phyloP scores from a whole-genome alignment of 108 stramenopile species.

The Discostella stelligeroides region DNA sequence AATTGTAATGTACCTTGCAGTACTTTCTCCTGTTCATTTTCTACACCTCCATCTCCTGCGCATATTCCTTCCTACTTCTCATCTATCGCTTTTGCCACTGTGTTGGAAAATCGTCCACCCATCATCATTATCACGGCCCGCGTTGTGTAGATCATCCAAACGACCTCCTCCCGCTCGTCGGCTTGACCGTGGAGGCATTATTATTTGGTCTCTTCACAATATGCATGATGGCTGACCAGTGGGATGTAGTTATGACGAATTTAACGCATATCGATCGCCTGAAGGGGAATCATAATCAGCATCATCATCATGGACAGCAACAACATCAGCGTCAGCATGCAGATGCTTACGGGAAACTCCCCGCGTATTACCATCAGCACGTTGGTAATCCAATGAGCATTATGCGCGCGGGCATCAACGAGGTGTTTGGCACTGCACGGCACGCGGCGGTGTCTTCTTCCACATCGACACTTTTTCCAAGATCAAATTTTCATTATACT shows the following conservation, averaged over 20 bases:
- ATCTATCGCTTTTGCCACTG: conserved; percentile 70
- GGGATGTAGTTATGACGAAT: conserved; percentile 87
- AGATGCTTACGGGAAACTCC: not conserved
- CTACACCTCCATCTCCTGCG: conserved; percentile 90
- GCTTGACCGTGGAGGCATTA: conserved; percentile 75
- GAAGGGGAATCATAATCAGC: conserved; percentile 82
- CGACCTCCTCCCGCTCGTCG: conserved; percentile 68
- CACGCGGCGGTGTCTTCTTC: not conserved
- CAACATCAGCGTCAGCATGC: conserved; percentile 19
- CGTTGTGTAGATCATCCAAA: conserved; percentile 77
- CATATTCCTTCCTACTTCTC: conserved; percentile 83
- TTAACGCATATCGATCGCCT: conserved; percentile 97
- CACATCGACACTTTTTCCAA: conserved; percentile 6
- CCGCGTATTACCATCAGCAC: conserved; percentile 1
- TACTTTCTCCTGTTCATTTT: conserved; percentile 97
- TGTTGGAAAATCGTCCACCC: conserved; percentile 38
- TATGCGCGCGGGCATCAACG: conserved; percentile 59
- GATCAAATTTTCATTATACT: conserved; percentile 59
- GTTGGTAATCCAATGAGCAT: not conserved
- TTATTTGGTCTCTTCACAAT: conserved; percentile 97
- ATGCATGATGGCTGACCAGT: conserved; percentile 99
- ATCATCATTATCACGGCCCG: conserved; percentile 4
- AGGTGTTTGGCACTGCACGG: conserved; percentile 73
- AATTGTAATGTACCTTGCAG: conserved; percentile 8
- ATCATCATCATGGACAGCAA: conserved; percentile 1